A percentile compares a stretch with the other conserved stretches of the same genome.
Conservation (phyloP, 208 protist species). For the Acanthamoeba lugdunensis region DNA sequence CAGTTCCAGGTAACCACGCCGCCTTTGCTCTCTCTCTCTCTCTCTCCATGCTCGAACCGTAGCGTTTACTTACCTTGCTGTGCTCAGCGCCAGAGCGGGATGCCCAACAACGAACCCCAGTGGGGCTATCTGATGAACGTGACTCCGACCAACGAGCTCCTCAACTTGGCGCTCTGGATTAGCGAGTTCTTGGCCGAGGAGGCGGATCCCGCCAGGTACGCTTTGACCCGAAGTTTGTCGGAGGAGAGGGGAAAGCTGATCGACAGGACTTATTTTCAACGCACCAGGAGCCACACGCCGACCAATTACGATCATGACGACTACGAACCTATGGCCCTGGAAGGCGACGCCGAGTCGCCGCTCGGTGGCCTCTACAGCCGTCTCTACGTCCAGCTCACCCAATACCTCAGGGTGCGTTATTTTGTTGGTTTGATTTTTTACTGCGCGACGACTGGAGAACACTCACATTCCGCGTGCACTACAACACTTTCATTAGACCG, state of each 20-base stretch:
- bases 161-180: constrained; percentile 44
- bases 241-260: background rate
- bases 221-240: background rate
- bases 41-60: background rate
- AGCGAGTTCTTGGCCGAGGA: constrained; percentile 58
- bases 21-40: background rate
- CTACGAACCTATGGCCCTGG: background rate
- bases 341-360: background rate
- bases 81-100: constrained; percentile 28
- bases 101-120: constrained; percentile 45
- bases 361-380: background rate
- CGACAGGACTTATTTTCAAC: background rate
- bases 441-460: no score
- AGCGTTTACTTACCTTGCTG: background rate
- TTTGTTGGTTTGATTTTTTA: background rate
- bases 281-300: background rate
- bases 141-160: constrained; percentile 53
- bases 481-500: background rate
- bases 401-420: constrained; percentile 14
- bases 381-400: constrained; percentile 18
- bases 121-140: constrained; percentile 48
- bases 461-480: no score
- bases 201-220: background rate
- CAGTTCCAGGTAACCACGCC: constrained; percentile 5
- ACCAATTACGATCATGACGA: background rate